phyloP scores from a whole-genome alignment of 768 basidiomycete genomes.

The Rhodosporidiobolus odoratus region DNA sequence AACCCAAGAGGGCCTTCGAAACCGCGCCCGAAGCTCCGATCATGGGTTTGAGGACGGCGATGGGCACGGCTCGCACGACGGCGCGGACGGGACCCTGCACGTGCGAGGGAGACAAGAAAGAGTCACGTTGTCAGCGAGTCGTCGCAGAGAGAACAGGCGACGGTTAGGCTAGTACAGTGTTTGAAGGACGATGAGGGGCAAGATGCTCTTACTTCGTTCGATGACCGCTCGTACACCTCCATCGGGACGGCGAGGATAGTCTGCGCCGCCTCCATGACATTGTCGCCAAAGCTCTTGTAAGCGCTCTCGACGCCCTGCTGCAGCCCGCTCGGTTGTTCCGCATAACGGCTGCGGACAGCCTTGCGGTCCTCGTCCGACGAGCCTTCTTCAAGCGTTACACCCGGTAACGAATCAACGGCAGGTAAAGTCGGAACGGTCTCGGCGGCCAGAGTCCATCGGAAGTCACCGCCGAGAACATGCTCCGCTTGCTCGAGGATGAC shows the following conservation, averaged over 20 bases:
- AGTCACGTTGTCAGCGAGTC: neutral
- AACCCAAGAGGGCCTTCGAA: slow-evolving; percentile 85
- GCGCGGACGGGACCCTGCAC: slow-evolving; percentile 81
- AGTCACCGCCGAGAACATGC: slow-evolving; percentile 55
- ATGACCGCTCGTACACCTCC: slow-evolving; percentile 95
- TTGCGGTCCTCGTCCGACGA: slow-evolving; percentile 16
- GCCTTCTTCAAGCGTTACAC: neutral
- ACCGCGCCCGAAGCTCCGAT: slow-evolving; percentile 96
- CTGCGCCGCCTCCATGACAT: slow-evolving; percentile 89
- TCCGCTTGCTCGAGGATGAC: slow-evolving; percentile 96
- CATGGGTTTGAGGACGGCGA: slow-evolving; percentile 95
- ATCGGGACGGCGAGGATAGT: slow-evolving; percentile 97
- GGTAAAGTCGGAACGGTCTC: neutral
- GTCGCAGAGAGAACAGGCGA: neutral
- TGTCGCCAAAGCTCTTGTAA: slow-evolving; percentile 78
- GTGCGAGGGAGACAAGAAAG: neutral
- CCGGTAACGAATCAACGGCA: neutral
- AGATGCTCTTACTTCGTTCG: slow-evolving; percentile 64
- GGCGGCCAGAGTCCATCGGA: neutral
- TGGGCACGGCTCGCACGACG: slow-evolving; percentile 92
- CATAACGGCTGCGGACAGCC: slow-evolving; percentile 63
- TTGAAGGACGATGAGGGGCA: no score
- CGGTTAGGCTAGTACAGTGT: no score
- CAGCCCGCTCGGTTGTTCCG: slow-evolving; percentile 77
- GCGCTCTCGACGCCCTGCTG: slow-evolving; percentile 83